Conservation (phyloP, 768 basidiomycete genomes). For the Lyophyllum shimeji region DNA sequence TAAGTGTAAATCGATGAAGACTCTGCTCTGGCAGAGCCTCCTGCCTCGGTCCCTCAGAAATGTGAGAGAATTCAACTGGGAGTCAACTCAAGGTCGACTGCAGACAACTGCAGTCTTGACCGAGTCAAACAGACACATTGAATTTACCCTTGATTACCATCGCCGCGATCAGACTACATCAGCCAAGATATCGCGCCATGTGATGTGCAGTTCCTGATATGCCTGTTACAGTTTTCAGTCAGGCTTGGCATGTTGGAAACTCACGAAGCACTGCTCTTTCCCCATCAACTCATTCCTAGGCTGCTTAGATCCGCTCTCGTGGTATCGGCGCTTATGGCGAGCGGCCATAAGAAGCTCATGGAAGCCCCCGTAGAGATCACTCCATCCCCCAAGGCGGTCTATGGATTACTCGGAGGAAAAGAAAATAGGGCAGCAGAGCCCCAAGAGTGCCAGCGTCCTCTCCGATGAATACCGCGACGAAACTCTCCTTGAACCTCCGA, state of each 20-base stretch:
- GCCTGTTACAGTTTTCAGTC: background rate
- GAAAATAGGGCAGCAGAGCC: conserved; percentile 19
- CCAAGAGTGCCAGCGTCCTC: conserved; percentile 12
- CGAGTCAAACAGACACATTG: too few relatives aligned
- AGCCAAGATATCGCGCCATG: background rate
- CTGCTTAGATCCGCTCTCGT: conserved; percentile 4
- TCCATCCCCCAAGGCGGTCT: background rate
- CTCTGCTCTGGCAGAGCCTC: too few relatives aligned
- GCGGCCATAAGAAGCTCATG: conserved; percentile 6
- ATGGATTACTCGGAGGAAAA: conserved; percentile 25
- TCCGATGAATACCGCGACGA: conserved; percentile 25
- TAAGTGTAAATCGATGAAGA: too few relatives aligned
- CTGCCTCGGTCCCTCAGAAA: too few relatives aligned
- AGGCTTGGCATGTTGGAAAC: background rate
- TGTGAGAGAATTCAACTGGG: too few relatives aligned
- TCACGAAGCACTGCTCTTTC: background rate
- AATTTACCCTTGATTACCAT: background rate
- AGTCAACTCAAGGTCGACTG: too few relatives aligned
- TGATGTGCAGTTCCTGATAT: background rate
- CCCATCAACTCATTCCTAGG: conserved; percentile 1
- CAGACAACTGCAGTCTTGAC: too few relatives aligned
- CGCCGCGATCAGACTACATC: background rate
- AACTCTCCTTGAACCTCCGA: conserved; percentile 32
- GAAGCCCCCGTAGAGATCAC: background rate
- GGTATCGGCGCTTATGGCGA: background rate